Base-by-base conservation (phyloP, 805 yeast species). In the Saccharomycopsis capsularis region DNA sequence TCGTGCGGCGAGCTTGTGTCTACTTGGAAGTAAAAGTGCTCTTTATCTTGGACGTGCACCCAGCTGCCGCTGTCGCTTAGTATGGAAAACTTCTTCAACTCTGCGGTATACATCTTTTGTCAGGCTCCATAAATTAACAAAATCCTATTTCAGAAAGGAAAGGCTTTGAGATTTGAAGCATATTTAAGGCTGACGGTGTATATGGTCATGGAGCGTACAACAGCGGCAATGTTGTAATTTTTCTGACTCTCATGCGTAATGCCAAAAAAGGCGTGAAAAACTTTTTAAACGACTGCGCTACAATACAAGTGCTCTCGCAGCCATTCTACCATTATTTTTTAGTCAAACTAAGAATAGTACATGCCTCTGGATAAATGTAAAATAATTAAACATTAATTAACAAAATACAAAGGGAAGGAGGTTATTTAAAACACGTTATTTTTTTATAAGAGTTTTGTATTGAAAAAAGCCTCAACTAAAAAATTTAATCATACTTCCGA, bases 31-130 rank as follows among this genome's bases (percentile, higher is more conserved):
- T 27, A 29, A n/a, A 49, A 35, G 16, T 40, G 37, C 3, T 40
- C 23, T 22, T 45, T 41, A 25, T 49, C 30, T 19, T 40, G 30
- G 5, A 49, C 11, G 29, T 44, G 53, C 13, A 16, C 25, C 53
- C 53, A 49, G 6, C 13, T 22, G 21, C 38, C 42, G 23, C 45
- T 27, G 3, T 32, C n/a, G 11, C 27, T 41, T 21, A 25, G 43
- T 36, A 19, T 34, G 5, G 46, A 49, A 23, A 39, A 49, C 21
- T 23, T 41, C 18, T 25, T 36, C 6, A 49, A 27, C 5, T 30
- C 23, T n/a, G 32, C 32, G 13, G 32, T 29, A 29, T 29, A 29
- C 32, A 29, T 7, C 32, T 9, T 29, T 29, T 29, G 11, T 29
- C 13, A 29, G 32, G 13, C 7, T n/a, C n/a, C n/a, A n/a, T n/a